Conservation (phyloP, 257 asterid species). For the Fraxinus excelsior region DNA sequence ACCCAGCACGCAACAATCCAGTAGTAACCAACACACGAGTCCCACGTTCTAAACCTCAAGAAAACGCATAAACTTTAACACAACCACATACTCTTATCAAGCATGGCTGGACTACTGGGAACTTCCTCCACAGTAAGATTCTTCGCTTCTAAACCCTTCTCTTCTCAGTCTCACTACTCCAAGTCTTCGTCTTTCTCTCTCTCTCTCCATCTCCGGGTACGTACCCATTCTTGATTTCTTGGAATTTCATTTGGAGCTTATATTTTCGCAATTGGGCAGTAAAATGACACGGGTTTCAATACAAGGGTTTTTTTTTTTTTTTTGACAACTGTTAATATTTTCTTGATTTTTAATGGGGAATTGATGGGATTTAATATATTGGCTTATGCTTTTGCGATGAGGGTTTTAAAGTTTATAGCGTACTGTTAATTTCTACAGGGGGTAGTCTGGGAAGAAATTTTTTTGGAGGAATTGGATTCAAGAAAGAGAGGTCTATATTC, state of each 20-base stretch:
- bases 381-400: not conserved
- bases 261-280: slow-evolving; percentile 19
- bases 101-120: slow-evolving; percentile 60
- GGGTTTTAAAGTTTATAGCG: not conserved
- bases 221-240: slow-evolving; percentile 2
- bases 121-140: slow-evolving; percentile 50
- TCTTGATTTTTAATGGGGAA: slow-evolving; percentile 7
- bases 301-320: too few species aligned
- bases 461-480: too few species aligned
- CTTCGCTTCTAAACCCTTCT: slow-evolving; percentile 43
- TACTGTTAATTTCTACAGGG: slow-evolving; percentile 41
- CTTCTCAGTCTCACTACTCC: slow-evolving; percentile 35
- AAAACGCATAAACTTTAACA: slow-evolving; percentile 5
- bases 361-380: not conserved
- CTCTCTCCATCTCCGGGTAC: slow-evolving; percentile 48
- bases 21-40: slow-evolving; percentile 22
- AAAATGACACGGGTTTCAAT: not conserved
- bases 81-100: not conserved
- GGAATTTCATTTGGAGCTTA: slow-evolving; percentile 1
- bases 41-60: slow-evolving; percentile 1
- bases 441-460: too few species aligned
- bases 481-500: too few species aligned
- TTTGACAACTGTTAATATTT: not conserved
- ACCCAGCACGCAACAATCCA: slow-evolving; percentile 28
- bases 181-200: slow-evolving; percentile 37